phyloP scores from a whole-genome alignment of 2,329 filamentous ascomycete species.

The Nemania abortiva region DNA sequence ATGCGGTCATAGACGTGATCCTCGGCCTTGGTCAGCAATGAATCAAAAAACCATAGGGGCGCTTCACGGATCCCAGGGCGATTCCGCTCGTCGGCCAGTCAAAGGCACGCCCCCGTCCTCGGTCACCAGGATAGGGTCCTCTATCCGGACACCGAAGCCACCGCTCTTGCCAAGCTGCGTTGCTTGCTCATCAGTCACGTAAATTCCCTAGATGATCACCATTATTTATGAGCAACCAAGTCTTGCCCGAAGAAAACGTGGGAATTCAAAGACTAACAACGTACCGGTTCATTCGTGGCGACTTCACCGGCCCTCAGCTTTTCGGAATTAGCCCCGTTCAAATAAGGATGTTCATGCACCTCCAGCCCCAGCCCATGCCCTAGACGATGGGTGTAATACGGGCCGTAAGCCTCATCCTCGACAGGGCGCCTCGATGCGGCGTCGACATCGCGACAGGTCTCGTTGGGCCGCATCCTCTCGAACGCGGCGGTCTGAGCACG shows the following conservation, averaged over 20 bases:
- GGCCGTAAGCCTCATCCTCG: conserved; percentile 43
- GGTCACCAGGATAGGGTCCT: conserved; percentile 49
- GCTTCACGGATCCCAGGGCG: conserved; percentile 47
- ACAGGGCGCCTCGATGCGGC: conserved; percentile 47
- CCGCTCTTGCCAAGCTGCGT: conserved; percentile 40
- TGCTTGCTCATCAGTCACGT: conserved; percentile 50
- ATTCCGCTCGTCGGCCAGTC: conserved; percentile 47
- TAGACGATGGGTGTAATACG: conserved; percentile 49
- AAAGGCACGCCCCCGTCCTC: conserved; percentile 46
- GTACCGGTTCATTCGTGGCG: conserved; percentile 49
- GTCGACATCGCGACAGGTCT: conserved; percentile 49
- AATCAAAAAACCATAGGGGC: background rate
- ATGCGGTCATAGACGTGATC: background rate
- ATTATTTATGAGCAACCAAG: conserved; percentile 21
- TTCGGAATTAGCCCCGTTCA: conserved; percentile 50
- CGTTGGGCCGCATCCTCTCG: conserved; percentile 44
- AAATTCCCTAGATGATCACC: conserved; percentile 43
- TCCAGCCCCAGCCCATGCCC: conserved; percentile 50
- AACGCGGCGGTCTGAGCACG: conserved; percentile 47
- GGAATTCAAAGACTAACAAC: conserved; percentile 12
- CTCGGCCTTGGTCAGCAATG: background rate
- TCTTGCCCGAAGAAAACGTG: background rate
- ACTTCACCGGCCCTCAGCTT: conserved; percentile 46
- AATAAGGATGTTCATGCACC: conserved; percentile 50
- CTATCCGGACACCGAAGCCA: conserved; percentile 49